These are phyloP conservation scores for Aphanomyces astaci DNA, from an alignment of 352 stramenopile genomes.

Conservation along the genomic window DNA sequence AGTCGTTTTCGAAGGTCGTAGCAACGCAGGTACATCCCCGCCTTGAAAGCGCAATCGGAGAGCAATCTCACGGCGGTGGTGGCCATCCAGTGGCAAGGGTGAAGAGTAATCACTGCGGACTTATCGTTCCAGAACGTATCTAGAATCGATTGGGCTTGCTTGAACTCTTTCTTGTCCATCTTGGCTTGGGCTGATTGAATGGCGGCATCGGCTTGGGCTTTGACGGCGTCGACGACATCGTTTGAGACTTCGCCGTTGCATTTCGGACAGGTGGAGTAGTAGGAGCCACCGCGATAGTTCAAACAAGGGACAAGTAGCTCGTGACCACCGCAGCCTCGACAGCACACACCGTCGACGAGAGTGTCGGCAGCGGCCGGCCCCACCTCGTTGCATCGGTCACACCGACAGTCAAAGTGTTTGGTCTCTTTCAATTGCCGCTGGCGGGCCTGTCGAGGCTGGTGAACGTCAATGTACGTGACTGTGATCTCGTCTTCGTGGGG, in stretches of 20 bases:
- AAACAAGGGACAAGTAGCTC: neutral
- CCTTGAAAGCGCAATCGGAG: conserved; percentile 36
- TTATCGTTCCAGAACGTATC: neutral
- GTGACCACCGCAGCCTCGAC: conserved; percentile 28
- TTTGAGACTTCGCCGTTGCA: neutral
- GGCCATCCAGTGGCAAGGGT: conserved; percentile 29
- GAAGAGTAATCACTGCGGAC: conserved; percentile 22
- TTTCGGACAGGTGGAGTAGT: neutral
- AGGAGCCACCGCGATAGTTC: neutral
- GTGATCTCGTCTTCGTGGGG: conserved; percentile 38
- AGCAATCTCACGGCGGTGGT: conserved; percentile 31
- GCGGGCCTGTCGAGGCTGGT: conserved; percentile 32
- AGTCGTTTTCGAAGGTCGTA: conserved; percentile 30
- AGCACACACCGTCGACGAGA: conserved; percentile 34
- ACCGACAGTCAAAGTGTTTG: conserved; percentile 45
- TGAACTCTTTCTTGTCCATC: neutral
- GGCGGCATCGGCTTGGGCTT: neutral
- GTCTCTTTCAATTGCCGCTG: conserved; percentile 33
- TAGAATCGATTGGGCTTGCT: neutral
- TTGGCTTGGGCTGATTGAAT: neutral
- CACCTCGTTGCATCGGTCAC: conserved; percentile 31
- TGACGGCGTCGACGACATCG: neutral
- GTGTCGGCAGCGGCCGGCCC: conserved; percentile 33
- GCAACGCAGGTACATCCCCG: conserved; percentile 30
- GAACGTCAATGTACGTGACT: conserved; percentile 44